Conservation (phyloP, 306 rosid genomes). For the Vigna reflexopilosa region DNA sequence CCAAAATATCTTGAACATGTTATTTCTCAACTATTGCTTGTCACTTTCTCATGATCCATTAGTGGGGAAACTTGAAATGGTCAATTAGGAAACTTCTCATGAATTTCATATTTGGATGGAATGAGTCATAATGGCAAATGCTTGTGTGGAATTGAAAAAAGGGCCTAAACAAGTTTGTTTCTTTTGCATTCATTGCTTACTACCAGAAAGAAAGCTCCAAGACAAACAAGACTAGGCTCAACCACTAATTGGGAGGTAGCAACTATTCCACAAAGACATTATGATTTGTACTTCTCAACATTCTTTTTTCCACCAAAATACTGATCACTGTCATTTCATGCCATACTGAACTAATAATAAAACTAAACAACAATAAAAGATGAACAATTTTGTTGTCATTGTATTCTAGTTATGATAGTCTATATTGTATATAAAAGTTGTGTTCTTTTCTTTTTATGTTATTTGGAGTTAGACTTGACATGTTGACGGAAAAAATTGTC, state of each 20-base stretch:
- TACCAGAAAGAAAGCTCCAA: neutral
- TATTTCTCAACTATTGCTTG: conserved; percentile 3
- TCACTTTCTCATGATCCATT: conserved; percentile 10
- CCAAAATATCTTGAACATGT: conserved; percentile 14
- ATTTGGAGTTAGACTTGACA: neutral
- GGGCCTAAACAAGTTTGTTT: neutral
- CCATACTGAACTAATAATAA: neutral
- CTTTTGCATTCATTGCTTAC: neutral
- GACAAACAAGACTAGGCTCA: neutral
- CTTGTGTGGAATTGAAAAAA: neutral
- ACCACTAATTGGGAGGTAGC: no score
- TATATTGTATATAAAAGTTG: neutral
- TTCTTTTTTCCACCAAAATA: neutral
- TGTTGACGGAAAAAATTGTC: no score
- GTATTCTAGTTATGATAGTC: neutral
- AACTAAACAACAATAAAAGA: neutral
- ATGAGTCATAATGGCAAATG: conserved; percentile 23
- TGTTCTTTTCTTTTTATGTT: neutral
- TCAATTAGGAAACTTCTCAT: neutral
- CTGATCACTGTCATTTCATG: neutral
- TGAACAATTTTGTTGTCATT: no score
- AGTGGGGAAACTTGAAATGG: conserved; percentile 19
- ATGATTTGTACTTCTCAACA: neutral
- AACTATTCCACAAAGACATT: neutral
- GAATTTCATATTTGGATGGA: conserved; percentile 33